Evolutionary conservation across 2,329 filamentous ascomycete genomes (phyloP), one percentile per base, ranked within the genome.

Genomic region (Xylariales sp.): DNA sequence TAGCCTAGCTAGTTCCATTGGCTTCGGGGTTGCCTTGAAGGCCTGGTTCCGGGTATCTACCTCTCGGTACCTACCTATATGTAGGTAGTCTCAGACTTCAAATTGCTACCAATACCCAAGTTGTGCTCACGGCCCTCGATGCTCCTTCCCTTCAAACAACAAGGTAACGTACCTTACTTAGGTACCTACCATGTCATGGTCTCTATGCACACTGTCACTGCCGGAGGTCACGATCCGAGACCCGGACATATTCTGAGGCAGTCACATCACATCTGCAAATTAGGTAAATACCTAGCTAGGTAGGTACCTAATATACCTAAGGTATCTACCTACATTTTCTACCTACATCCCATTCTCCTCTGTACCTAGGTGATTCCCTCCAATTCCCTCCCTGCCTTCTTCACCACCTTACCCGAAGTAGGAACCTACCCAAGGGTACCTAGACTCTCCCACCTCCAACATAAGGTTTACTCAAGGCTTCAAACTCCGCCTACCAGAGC

Each of bases 181-280:
- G 2, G 36, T 61, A 45, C n/a, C 5, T 43, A 52, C 52, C 58
- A 30, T 36, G 2, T 16, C 18, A 46, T 52, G 58, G 5, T 65
- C 53, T 58, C n/a, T 4, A 58, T 41, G 48, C 18, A 32, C 18
- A 16, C 16, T 36, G 41, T 58, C 10, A n/a, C 46, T 36, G 1
- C 18, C n/a, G n/a, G 56, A 8, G 50, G 12, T 45, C 48, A 54
- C 53, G 5, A 16, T 32, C 30, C 8, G 6, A 5, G 43, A 30
- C 55, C 10, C 28, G 1, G 46, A 28, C 14, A 46, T 39, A 23
- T 52, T 30, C 14, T 30, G 8, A 53, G 57, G 63, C 32, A 67
- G 64, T 52, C 18, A 49, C 39, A 12, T 41, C 39, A 10, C 54
- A 12, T 39, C 41, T 46, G 3, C 18, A 14, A 7, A 2, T 23